Conservation (phyloP, 2,329 filamentous ascomycete species). For the Blastomyces parvus region DNA sequence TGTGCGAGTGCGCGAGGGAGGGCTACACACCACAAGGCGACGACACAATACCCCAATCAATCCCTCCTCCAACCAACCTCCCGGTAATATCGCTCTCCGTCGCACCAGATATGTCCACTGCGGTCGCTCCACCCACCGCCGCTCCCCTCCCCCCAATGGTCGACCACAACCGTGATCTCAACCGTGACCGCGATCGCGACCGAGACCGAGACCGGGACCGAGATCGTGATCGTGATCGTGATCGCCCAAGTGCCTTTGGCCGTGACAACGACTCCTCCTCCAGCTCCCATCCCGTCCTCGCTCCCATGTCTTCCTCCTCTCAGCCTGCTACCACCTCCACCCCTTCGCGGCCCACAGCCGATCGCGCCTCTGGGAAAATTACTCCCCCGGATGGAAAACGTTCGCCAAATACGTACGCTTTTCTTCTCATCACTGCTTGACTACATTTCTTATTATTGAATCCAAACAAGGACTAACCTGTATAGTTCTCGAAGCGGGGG, state of each 20-base stretch:
- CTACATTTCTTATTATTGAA: neutral
- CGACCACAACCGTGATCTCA: slow-evolving; percentile 37
- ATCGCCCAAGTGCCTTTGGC: neutral
- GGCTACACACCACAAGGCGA: neutral
- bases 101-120: slow-evolving; percentile 38
- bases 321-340: slow-evolving; percentile 28
- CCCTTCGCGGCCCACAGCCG: slow-evolving; percentile 27
- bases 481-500: slow-evolving; percentile 35
- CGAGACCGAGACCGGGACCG: neutral
- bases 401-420: slow-evolving; percentile 43
- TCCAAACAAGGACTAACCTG: neutral
- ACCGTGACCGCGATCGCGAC: slow-evolving; percentile 12
- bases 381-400: slow-evolving; percentile 42
- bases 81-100: neutral
- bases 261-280: neutral
- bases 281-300: slow-evolving; percentile 30
- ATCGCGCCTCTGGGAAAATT: slow-evolving; percentile 12
- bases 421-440: neutral
- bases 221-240: neutral
- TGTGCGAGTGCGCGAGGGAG: neutral
- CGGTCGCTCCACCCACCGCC: slow-evolving; percentile 38
- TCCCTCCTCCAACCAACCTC: neutral
- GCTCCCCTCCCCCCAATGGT: slow-evolving; percentile 37
- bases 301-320: slow-evolving; percentile 28
- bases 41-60: neutral